Evolutionary conservation across 495 filamentous ascomycete genomes (phyloP), one percentile per base, ranked within the genome.

Genomic region (Aspergillus bertholletiae): DNA sequence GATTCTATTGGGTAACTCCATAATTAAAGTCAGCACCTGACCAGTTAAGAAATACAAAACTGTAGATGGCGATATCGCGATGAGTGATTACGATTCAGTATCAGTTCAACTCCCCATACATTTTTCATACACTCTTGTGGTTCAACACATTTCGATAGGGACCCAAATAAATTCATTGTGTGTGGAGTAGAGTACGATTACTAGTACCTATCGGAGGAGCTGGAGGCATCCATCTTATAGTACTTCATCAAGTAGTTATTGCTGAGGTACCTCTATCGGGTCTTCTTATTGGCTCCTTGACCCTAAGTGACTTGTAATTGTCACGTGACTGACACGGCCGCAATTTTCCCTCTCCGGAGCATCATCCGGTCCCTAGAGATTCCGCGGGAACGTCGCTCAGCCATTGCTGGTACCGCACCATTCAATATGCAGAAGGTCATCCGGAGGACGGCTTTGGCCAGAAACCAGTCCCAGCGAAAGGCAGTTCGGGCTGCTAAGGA

Each of bases 371-470:
- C 17, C 50, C 20, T 8, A 27, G 41, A 22, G 46, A 54, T 48
- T 50, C 46, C 22, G 56, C 24, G 37, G 51, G 60, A 56, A 40
- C 45, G 30, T 49, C 55, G 40, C 50, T 52, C 56, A 62, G 70
- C 65, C 64, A 72, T 70, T 69, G 69, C 61, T 62, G 61, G 55
- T 37, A 53, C 58, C 61, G 54, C 61, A 47, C 49, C 54, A 39
- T 35, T 46, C 64, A 75, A 59, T 58, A 92, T 92, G 88, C 85
- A 91, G 71, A 89, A 87, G 70, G 77, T 91, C 60, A 78, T 90
- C 59, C 80, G 81, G 63, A 81, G 87, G 58, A 84, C 86, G 55
- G 74, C 79, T 44, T 74, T 85, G 58, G 87, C 88, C 57, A 76
- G 86, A 66, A 82, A 81, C 62, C 83, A 86, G 69, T 80, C 75